Base-by-base conservation (phyloP, 495 filamentous ascomycete genomes). In the Durotheca rogersii region DNA sequence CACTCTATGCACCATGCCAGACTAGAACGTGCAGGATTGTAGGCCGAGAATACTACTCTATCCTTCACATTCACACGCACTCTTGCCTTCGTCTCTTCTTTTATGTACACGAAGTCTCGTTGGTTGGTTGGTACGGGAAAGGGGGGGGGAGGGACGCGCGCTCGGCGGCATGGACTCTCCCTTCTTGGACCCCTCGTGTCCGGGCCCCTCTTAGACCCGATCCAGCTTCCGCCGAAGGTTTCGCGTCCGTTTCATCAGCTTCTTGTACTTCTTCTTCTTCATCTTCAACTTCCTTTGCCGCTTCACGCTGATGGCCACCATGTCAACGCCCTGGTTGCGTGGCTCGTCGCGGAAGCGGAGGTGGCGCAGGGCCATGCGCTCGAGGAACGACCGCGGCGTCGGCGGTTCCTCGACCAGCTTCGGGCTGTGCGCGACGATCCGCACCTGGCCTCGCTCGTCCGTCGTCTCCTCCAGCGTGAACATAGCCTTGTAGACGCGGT, bases 181-280 rank as follows among this genome's bases (percentile, higher is more conserved):
- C n/a, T n/a, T n/a, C n/a, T n/a, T n/a, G n/a, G n/a, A n/a, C n/a
- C n/a, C n/a, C n/a, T n/a, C n/a, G n/a, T n/a, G n/a, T n/a, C n/a
- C n/a, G n/a, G n/a, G n/a, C n/a, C n/a, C n/a, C 32, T 25, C 45
- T 74, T 70, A 77, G 60, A 72, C 54, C 7, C 81, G 70, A 62
- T 95, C 93, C 63, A 95, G 75, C 73, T 88, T 93, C 61, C 90
- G 83, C 67, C 94, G 84, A 76, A 89, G 63, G 64, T 89, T 94
- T 64, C 92, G 81, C 60, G 94, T 99, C 71, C 82, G 79, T 76
- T 81, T 85, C 87, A 95, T 88, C 52, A 99, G 77, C 82, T 97
- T 97, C 92, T 96, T 97, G 69, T 95, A 94, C 82, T 98, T 98
- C 76, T 97, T 91, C 79, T 97, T 98, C 88, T 98, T 98, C 91